phyloP scores from a whole-genome alignment of 2,329 filamentous ascomycete genomes.

The Helotiales sp. region DNA sequence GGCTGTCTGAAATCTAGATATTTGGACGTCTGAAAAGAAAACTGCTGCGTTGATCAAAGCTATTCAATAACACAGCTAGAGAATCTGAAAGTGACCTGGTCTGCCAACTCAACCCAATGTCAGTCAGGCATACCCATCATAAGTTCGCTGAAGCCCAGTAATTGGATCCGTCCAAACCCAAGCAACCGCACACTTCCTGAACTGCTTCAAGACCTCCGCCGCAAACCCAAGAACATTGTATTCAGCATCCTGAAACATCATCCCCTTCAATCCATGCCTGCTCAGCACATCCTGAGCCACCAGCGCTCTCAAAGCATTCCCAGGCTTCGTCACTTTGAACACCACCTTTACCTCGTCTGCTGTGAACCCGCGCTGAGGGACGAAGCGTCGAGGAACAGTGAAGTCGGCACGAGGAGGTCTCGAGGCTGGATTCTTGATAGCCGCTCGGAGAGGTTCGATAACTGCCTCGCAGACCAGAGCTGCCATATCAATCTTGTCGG shows the following conservation, averaged over 20 bases:
- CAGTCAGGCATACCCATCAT: neutral
- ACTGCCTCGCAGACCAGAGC: neutral
- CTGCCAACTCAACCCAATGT: neutral
- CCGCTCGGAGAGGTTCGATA: neutral
- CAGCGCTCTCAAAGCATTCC: neutral
- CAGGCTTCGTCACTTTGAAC: neutral
- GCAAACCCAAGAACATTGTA: neutral
- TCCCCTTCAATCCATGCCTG: neutral
- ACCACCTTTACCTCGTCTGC: neutral
- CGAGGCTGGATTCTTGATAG: neutral
- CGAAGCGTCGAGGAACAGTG: neutral
- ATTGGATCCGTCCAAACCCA: constrained; percentile 8
- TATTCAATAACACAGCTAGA: no score
- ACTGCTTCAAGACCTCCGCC: constrained; percentile 2
- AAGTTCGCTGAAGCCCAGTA: neutral
- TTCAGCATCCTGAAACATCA: neutral
- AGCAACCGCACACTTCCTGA: neutral
- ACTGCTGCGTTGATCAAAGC: no score
- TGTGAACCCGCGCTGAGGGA: neutral
- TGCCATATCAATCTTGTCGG: neutral
- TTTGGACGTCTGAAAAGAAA: no score
- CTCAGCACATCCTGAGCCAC: constrained; percentile 3
- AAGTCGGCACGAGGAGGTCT: neutral
- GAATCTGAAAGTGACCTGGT: no score
- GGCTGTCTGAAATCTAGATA: no score